These are phyloP conservation scores for Diaporthe sp. DNA, from an alignment of 2,329 filamentous ascomycete genomes.

Conservation along the genomic window DNA sequence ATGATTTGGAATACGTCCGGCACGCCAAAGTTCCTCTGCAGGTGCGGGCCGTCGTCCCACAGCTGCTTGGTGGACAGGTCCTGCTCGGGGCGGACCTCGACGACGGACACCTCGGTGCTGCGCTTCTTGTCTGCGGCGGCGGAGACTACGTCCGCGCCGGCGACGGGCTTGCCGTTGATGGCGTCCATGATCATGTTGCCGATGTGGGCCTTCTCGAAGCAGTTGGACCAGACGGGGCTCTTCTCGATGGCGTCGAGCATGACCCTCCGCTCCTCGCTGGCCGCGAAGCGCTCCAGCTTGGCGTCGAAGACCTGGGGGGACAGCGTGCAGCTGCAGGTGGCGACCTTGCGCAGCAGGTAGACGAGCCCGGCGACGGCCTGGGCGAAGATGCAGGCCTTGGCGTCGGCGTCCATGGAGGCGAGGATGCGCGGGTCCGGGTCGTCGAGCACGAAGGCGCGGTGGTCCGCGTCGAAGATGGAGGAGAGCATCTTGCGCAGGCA, in stretches of 20 bases:
- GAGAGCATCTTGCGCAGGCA: slow-evolving; percentile 47
- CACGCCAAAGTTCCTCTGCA: slow-evolving; percentile 53
- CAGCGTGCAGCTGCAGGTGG: slow-evolving; percentile 40
- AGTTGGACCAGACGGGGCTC: slow-evolving; percentile 50
- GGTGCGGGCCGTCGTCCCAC: slow-evolving; percentile 45
- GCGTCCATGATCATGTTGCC: slow-evolving; percentile 50
- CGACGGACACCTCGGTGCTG: slow-evolving; percentile 11
- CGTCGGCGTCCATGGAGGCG: slow-evolving; percentile 49
- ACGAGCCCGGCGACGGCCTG: slow-evolving; percentile 54
- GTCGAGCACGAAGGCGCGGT: slow-evolving; percentile 50
- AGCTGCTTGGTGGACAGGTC: slow-evolving; percentile 44
- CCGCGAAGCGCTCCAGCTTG: slow-evolving; percentile 50
- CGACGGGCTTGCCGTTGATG: slow-evolving; percentile 44
- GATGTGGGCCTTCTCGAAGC: slow-evolving; percentile 51
- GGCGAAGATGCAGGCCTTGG: slow-evolving; percentile 51
- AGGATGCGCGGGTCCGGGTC: slow-evolving; percentile 45
- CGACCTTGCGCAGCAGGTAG: slow-evolving; percentile 48
- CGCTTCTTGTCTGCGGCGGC: not conserved
- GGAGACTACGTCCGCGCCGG: slow-evolving; percentile 33
- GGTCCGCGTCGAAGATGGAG: slow-evolving; percentile 52
- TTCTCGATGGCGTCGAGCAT: slow-evolving; percentile 50
- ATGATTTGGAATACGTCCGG: slow-evolving; percentile 56
- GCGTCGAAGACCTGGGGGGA: slow-evolving; percentile 44
- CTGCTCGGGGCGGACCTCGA: slow-evolving; percentile 42
- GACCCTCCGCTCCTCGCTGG: slow-evolving; percentile 47